Conservation (phyloP, 23 red algal genomes). For the Chondrus crispus region DNA sequence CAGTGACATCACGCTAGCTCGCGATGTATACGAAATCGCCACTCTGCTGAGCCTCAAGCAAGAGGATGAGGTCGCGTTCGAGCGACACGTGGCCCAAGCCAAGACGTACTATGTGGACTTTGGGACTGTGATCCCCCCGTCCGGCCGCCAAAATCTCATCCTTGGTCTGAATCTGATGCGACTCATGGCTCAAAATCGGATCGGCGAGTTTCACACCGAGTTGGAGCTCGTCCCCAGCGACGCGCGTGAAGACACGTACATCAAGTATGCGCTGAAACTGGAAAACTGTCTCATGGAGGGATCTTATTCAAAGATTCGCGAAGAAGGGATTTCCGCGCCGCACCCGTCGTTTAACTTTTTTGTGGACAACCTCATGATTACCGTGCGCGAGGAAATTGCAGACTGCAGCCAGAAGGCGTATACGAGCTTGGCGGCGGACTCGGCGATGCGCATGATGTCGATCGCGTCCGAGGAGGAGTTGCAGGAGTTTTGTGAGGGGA, state of each 20-base stretch:
- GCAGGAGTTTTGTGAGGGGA: slow-evolving; percentile 21
- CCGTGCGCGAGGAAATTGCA: slow-evolving; percentile 82
- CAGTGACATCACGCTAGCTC: slow-evolving; percentile 69
- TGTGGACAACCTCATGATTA: slow-evolving; percentile 69
- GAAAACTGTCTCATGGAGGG: slow-evolving; percentile 91
- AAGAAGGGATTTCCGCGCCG: slow-evolving; percentile 49
- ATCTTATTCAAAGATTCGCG: slow-evolving; percentile 79
- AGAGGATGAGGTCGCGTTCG: slow-evolving; percentile 74
- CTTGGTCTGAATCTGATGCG: slow-evolving; percentile 89
- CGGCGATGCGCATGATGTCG: slow-evolving; percentile 63
- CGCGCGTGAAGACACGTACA: slow-evolving; percentile 47
- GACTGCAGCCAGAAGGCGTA: slow-evolving; percentile 78
- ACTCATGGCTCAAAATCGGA: slow-evolving; percentile 88
- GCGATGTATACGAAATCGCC: slow-evolving; percentile 74
- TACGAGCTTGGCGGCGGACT: not conserved
- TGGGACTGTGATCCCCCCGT: slow-evolving; percentile 36
- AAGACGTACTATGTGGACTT: slow-evolving; percentile 87
- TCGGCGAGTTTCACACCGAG: slow-evolving; percentile 97
- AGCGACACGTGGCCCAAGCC: slow-evolving; percentile 86
- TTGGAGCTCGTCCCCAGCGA: slow-evolving; percentile 78
- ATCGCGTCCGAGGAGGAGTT: slow-evolving; percentile 52
- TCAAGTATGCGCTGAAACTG: slow-evolving; percentile 66
- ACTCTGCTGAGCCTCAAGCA: slow-evolving; percentile 49
- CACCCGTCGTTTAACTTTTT: slow-evolving; percentile 70
- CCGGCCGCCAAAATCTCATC: slow-evolving; percentile 63